Evolutionary conservation across 164 flowering plant species (phyloP).

Genomic region (Buxus sempervirens): DNA sequence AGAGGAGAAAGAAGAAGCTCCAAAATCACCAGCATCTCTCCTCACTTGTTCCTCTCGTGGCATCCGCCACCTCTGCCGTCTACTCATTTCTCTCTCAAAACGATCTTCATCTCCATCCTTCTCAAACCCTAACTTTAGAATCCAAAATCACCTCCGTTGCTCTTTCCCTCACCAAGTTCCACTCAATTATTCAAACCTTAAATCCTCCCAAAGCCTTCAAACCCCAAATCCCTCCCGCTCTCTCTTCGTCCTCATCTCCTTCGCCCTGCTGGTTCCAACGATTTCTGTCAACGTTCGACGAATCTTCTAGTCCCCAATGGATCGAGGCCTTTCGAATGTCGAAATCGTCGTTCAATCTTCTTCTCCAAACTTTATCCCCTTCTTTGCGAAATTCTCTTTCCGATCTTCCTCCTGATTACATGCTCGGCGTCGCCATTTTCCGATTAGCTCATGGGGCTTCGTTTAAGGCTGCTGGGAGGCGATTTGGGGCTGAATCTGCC

Average conservation of each 20-base stretch:
- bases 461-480: conserved; percentile 43
- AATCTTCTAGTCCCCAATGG: conserved; percentile 44
- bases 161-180: conserved; percentile 31
- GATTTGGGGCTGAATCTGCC: conserved; percentile 49
- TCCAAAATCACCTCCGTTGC: conserved; percentile 44
- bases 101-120: conserved; percentile 47
- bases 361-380: conserved; percentile 40
- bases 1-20: conserved; percentile 5
- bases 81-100: conserved; percentile 47
- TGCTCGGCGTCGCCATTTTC: conserved; percentile 56
- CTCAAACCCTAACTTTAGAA: conserved; percentile 35
- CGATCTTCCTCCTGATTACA: conserved; percentile 28
- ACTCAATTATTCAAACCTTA: conserved; percentile 12
- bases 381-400: conserved; percentile 23
- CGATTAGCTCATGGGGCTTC: conserved; percentile 62
- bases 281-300: conserved; percentile 30
- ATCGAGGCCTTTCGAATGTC: conserved; percentile 51
- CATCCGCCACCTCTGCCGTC: conserved; percentile 38
- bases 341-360: conserved; percentile 46
- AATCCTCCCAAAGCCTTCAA: conserved; percentile 6
- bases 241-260: conserved; percentile 1
- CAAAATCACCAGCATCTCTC: conserved; percentile 12
- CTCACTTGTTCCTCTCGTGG: conserved; percentile 23
- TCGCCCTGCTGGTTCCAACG: conserved; percentile 49
- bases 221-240: conserved; percentile 3